Evolutionary conservation across 305 asterid genomes (phyloP).

Genomic region (Ilex paraguariensis): DNA sequence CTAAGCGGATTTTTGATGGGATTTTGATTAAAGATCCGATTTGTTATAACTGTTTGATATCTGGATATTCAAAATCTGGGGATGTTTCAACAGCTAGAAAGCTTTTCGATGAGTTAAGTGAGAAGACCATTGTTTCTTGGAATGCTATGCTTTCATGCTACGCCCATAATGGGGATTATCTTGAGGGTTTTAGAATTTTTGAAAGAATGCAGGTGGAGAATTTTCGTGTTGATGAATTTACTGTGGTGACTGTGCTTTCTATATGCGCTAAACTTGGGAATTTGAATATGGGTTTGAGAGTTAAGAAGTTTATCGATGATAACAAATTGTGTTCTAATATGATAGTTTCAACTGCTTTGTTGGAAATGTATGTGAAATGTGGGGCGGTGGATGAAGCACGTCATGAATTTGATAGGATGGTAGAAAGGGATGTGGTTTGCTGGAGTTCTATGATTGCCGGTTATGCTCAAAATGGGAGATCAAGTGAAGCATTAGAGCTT

Average conservation of each 20-base stretch:
- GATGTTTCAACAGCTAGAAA: not conserved
- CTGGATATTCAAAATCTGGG: not conserved
- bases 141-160: not conserved
- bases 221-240: not conserved
- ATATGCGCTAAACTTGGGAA: not conserved
- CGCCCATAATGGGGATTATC: not conserved
- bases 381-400: not conserved
- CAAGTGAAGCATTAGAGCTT: not conserved
- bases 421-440: not conserved
- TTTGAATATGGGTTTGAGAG: not conserved
- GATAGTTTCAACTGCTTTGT: not conserved
- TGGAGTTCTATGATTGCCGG: not conserved
- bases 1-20: not conserved
- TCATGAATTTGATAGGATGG: not conserved
- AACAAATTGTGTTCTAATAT: no score
- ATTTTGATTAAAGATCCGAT: not conserved
- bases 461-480: not conserved
- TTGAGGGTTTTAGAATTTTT: not conserved
- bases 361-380: slow-evolving; percentile 1
- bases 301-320: not conserved
- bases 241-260: not conserved
- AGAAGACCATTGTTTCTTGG: slow-evolving; percentile 2
- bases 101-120: not conserved
- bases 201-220: not conserved
- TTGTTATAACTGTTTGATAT: not conserved